Evolutionary conservation across 768 basidiomycete species (phyloP), one percentile per base, ranked within the genome.

Genomic region (Hygrophoropsis aurantiaca): DNA sequence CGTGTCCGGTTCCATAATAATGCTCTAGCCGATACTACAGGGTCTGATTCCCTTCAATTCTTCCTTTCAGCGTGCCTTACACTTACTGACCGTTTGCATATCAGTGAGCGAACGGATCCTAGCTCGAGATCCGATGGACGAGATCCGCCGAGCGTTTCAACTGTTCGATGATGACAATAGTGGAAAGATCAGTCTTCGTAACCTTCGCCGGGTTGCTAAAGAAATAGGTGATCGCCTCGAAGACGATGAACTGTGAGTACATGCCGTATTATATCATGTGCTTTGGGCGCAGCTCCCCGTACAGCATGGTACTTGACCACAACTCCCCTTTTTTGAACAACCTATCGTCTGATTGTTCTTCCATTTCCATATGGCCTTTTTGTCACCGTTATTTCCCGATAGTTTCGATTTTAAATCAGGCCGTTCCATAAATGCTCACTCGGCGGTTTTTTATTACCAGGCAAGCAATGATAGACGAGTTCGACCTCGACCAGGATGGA

Each of bases 401-500:
- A 51, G 38, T 50, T 41, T 46, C 48, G 30, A 45, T 44, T 46
- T 52, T 41, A 49, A 49, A 40, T 45, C 18, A 44, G 25, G 46
- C n/a, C 26, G 35, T 56, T 57, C 57, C 51, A 24, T 54, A 58
- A 67, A 61, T 67, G 54, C 56, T 66, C 53, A 66, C 49, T 60
- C 56, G 58, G 54, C 30, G 25, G 30, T 60, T 57, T 61, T 60
- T 55, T 55, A 49, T 58, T 47, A 56, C 49, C 57, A 97, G 95
- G 56, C 94, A 97, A 83, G 97, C 97, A 19, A 99, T 99, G 97
- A 99, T 99, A 61, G 97, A 99, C 59, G 97, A 99, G 70, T 99
- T 99, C 62, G 97, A 99, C 68, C 82, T 99, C 20, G 97, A 99
- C 71, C 87, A 93, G 65, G 97, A 99, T 56, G 94, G 94, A 23